Base-by-base conservation (phyloP, 1,139 yeast species). In the Scheffersomyces parashehatae region DNA sequence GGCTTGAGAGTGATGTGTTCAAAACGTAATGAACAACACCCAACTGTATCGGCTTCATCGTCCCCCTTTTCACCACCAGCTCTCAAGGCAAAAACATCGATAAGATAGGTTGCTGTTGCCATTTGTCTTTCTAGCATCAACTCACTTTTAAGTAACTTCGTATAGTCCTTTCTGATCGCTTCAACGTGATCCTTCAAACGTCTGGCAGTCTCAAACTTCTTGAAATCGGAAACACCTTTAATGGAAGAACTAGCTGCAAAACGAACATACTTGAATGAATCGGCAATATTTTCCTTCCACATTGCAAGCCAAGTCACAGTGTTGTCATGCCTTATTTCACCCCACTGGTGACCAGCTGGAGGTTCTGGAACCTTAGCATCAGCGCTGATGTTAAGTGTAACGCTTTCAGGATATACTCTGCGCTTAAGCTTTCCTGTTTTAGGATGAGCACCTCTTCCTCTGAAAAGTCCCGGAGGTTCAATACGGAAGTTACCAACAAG, bases 1-100 rank as follows among this genome's bases (percentile, higher is more conserved):
- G 96, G 96, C 54, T 81, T 81, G 48, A 91, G 73, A 1, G 95
- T 85, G 37, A 91, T 79, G 64, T 91, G 98, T 61, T 91, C 98
- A 57, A 73, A 91, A 55, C 98, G 73, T 52, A 91, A 75, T 1
- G 98, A 91, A 67, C 98, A 91, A 68, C 99, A 91, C 37, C 99
- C 99, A 37, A 91, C 99, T 1, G 99, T 91, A 63, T 93, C 99
- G 2, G 98, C 98, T 62, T 91, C 97, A 57, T 93, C 98, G 8
- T 91, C 98, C 13, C 95, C 88, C 64, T 91, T 91, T 67, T 93
- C 98, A 55, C 97, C 97, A 62, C 98, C 98, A 0, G 98, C 98
- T 85, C 98, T 88, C 50, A 93, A 77, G 0, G 98, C 98, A 60
- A 90, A 85, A n/a, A 85, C 82, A 70, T 93, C 99, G 60, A 93